Percentiles rank a stretch among this genome's conserved stretches.
phyloP scores from a whole-genome alignment of 2,329 filamentous ascomycete species.

The Colletotrichum zoysiae region DNA sequence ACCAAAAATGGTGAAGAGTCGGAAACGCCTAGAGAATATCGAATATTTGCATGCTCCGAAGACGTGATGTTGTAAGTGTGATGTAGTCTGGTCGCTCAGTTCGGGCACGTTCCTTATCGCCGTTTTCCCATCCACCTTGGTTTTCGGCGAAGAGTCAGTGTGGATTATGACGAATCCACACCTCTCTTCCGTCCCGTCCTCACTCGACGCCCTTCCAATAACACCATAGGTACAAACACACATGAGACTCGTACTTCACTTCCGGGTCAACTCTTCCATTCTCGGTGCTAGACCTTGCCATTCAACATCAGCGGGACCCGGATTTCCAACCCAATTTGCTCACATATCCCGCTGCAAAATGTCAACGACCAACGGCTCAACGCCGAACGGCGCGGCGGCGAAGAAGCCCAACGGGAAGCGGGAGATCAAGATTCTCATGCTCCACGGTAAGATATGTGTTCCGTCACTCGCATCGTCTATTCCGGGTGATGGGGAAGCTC shows the following conservation, averaged over 20 bases:
- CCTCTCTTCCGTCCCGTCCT: constrained; percentile 2
- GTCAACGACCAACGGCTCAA: constrained; percentile 22
- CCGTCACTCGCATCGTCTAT: background rate
- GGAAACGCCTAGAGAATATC: too few relatives aligned
- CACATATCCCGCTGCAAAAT: constrained; percentile 17
- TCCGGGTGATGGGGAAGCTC: too few relatives aligned
- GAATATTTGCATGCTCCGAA: background rate
- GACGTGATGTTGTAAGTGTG: too few relatives aligned
- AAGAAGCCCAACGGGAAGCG: constrained; percentile 57
- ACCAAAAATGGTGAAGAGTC: too few relatives aligned
- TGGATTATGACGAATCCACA: constrained; percentile 32
- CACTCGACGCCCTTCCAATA: background rate
- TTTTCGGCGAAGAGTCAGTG: constrained; percentile 36
- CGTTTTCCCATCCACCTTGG: background rate
- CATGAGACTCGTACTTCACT: constrained; percentile 17
- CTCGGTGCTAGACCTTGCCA: background rate
- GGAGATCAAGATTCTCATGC: constrained; percentile 78
- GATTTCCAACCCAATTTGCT: too few relatives aligned
- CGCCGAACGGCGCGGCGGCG: constrained; percentile 43
- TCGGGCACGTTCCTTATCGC: background rate
- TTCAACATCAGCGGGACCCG: background rate
- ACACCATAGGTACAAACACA: background rate
- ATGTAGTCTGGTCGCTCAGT: background rate
- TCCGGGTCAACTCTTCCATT: background rate
- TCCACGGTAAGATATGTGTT: constrained; percentile 69